Percentiles rank a stretch among this genome's conserved stretches.
Evolutionary conservation across 257 asterid species (phyloP).

Genomic region (Solanum pennellii): DNA sequence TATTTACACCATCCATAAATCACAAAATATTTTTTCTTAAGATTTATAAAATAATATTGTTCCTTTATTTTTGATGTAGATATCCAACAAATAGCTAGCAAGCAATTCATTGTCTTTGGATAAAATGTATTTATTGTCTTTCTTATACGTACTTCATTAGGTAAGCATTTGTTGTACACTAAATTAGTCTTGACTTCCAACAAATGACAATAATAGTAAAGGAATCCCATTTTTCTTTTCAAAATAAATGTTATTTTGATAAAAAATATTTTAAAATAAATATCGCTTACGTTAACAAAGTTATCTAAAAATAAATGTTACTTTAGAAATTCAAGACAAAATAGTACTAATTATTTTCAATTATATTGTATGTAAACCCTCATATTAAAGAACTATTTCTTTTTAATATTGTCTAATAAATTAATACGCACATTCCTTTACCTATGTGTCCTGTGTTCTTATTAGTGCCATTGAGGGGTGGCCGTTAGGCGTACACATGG

Average conservation of each 20-base stretch:
- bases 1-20: not conserved
- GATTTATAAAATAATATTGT: not conserved
- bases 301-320: not conserved
- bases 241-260: not conserved
- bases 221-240: too few species aligned
- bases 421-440: too few species aligned
- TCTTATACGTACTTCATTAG: not conserved
- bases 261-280: too few species aligned
- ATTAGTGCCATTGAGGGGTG: too few species aligned
- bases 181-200: not conserved
- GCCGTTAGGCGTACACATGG: too few species aligned
- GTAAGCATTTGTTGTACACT: not conserved
- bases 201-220: not conserved
- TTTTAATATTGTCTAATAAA: not conserved
- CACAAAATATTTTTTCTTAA: too few species aligned
- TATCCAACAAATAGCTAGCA: too few species aligned
- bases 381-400: not conserved
- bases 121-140: too few species aligned
- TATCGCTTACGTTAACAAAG: not conserved
- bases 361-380: not conserved
- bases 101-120: too few species aligned
- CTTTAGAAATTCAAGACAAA: not conserved
- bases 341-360: not conserved
- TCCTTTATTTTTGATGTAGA: too few species aligned
- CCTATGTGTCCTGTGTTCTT: too few species aligned